Conservation (phyloP, 306 rosid species). For the Fragaria iinumae region DNA sequence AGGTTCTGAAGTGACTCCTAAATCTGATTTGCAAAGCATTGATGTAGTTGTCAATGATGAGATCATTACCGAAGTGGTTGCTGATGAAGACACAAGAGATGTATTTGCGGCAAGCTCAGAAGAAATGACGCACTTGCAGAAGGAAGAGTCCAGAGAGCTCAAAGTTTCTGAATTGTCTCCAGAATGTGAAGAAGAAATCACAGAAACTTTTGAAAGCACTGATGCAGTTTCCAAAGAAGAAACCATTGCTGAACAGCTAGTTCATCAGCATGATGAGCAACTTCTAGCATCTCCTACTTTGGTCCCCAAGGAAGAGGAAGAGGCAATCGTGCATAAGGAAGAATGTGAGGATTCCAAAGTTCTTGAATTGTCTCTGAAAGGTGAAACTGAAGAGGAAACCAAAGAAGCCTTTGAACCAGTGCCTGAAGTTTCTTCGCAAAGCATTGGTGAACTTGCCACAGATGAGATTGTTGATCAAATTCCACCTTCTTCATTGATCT, state of each 20-base stretch:
- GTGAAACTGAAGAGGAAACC: constrained; percentile 2
- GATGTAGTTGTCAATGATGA: neutral
- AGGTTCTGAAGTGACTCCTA: neutral
- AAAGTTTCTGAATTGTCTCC: constrained; percentile 18
- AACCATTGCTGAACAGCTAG: constrained; percentile 15
- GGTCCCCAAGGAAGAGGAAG: constrained; percentile 10
- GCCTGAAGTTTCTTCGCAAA: neutral
- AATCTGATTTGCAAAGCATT: neutral
- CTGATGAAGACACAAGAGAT: constrained; percentile 4
- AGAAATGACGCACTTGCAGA: constrained; percentile 14
- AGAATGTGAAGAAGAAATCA: constrained; percentile 27
- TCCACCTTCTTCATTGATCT: constrained; percentile 2
- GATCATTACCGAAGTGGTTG: constrained; percentile 1
- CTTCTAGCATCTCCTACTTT: constrained; percentile 18
- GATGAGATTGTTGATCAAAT: constrained; percentile 6
- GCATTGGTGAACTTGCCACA: neutral
- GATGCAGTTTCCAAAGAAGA: constrained; percentile 23
- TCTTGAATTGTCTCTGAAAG: neutral
- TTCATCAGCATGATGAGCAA: neutral
- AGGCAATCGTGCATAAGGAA: neutral
- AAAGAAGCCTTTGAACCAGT: neutral
- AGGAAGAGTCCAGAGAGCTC: constrained; percentile 14
- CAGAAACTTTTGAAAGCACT: constrained; percentile 17
- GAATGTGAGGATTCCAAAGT: neutral
- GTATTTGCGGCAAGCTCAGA: neutral